Percentiles rank a stretch among this genome's conserved stretches.
These are phyloP conservation scores for Exophiala spinifera DNA, from an alignment of 2,329 filamentous ascomycete genomes.

Conservation along the genomic window DNA sequence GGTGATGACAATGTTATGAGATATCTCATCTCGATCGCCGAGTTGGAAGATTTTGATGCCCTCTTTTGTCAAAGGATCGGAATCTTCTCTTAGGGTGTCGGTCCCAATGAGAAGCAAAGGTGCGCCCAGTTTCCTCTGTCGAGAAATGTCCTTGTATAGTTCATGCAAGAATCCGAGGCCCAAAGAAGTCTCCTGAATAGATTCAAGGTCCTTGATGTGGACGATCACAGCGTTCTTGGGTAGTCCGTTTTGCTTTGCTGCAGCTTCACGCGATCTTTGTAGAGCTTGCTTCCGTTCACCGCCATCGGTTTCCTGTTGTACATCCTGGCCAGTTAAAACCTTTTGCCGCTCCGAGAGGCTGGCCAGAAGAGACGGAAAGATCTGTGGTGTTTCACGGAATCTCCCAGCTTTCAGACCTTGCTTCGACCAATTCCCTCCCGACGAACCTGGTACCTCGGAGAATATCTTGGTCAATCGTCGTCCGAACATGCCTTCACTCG, in stretches of 20 bases:
- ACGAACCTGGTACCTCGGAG: constrained; percentile 2
- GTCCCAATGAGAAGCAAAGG: constrained; percentile 78
- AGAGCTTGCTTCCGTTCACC: constrained; percentile 11
- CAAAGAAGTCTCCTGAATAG: constrained; percentile 63
- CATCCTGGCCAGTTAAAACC: not conserved
- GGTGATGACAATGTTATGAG: constrained; percentile 54
- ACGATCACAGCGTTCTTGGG: constrained; percentile 55
- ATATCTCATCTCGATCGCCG: constrained; percentile 45
- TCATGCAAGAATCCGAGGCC: constrained; percentile 67
- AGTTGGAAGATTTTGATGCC: constrained; percentile 48
- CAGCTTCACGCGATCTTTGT: constrained; percentile 44
- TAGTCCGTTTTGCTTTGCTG: constrained; percentile 41
- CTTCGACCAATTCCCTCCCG: not conserved
- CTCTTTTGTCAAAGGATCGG: constrained; percentile 43
- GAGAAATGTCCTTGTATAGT: constrained; percentile 69
- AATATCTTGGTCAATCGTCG: constrained; percentile 2
- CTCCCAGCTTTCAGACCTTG: not conserved
- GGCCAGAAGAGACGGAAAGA: constrained; percentile 5
- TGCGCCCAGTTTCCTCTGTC: constrained; percentile 67
- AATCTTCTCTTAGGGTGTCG: constrained; percentile 56
- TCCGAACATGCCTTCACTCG: constrained; percentile 4
- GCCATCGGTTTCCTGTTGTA: too few relatives aligned
- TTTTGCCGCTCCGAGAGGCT: constrained; percentile 11
- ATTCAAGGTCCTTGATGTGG: constrained; percentile 76
- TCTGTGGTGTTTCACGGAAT: not conserved